Evolutionary conservation across 2,329 filamentous ascomycete species (phyloP).

Genomic region (Fulvia fulva): DNA sequence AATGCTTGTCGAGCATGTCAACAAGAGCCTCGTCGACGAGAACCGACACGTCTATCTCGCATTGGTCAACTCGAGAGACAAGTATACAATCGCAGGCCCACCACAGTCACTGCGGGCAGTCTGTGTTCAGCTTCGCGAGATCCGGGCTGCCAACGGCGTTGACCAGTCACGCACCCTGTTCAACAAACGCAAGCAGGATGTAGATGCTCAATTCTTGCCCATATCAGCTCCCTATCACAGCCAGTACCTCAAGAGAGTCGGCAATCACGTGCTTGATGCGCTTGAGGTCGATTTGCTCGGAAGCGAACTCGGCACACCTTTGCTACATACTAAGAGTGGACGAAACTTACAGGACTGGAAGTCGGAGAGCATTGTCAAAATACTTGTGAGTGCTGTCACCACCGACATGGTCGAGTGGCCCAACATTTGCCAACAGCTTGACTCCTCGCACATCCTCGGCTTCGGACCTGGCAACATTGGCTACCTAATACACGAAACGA

Average conservation of each 20-base stretch:
- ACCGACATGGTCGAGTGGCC: neutral
- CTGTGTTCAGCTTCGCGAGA: constrained; percentile 85
- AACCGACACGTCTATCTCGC: neutral
- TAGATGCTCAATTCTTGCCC: constrained; percentile 90
- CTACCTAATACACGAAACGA: neutral
- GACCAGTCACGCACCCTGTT: constrained; percentile 89
- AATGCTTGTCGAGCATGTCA: neutral
- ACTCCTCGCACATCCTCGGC: neutral
- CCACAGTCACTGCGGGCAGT: constrained; percentile 92
- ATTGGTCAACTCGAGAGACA: neutral
- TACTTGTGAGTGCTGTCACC: neutral
- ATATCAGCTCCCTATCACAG: constrained; percentile 98
- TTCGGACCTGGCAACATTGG: neutral
- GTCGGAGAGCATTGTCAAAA: neutral
- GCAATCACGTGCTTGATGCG: constrained; percentile 77
- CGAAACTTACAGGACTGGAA: neutral
- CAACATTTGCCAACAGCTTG: neutral
- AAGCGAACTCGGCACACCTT: neutral
- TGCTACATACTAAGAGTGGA: neutral
- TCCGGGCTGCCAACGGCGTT: constrained; percentile 87
- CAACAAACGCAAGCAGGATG: constrained; percentile 90
- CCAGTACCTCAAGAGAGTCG: constrained; percentile 61
- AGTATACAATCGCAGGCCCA: constrained; percentile 70
- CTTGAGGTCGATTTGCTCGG: neutral
- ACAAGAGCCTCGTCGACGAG: neutral